Conservation (phyloP, 2,329 filamentous ascomycete species). For the Penicillium sp. region DNA sequence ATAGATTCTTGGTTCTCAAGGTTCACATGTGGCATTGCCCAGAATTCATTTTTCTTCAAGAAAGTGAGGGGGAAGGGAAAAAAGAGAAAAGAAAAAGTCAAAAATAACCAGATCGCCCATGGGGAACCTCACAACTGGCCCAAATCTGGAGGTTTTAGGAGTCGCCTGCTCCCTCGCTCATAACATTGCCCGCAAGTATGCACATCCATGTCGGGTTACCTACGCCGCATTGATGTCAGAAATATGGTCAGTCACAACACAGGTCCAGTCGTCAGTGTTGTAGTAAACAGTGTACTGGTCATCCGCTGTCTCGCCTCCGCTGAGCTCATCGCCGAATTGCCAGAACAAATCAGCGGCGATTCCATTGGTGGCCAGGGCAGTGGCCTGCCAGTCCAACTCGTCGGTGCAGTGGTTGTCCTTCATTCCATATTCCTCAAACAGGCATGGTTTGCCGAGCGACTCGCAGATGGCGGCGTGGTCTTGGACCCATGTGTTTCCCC, state of each 20-base stretch:
- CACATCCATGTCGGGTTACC: not conserved
- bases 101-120: too few relatives aligned
- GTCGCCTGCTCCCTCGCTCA: too few relatives aligned
- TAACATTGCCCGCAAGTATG: too few relatives aligned
- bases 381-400: slow-evolving; percentile 42
- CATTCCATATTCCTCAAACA: slow-evolving; percentile 49
- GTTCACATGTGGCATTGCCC: too few relatives aligned
- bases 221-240: not conserved
- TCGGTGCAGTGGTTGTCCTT: slow-evolving; percentile 31
- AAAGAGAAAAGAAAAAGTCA: too few relatives aligned
- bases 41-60: too few relatives aligned
- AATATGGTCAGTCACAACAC: slow-evolving; percentile 39
- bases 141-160: too few relatives aligned
- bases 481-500: slow-evolving; percentile 54
- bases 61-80: too few relatives aligned
- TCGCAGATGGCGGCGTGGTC: slow-evolving; percentile 50
- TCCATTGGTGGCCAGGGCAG: slow-evolving; percentile 37
- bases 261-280: slow-evolving; percentile 34
- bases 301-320: slow-evolving; percentile 33
- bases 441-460: slow-evolving; percentile 44
- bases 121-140: too few relatives aligned
- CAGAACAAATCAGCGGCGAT: slow-evolving; percentile 45
- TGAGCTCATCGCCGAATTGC: slow-evolving; percentile 42
- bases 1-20: too few relatives aligned
- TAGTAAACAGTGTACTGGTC: slow-evolving; percentile 41